Base-by-base conservation (phyloP, 495 filamentous ascomycete genomes). In the Trypethelium eluteriae region DNA sequence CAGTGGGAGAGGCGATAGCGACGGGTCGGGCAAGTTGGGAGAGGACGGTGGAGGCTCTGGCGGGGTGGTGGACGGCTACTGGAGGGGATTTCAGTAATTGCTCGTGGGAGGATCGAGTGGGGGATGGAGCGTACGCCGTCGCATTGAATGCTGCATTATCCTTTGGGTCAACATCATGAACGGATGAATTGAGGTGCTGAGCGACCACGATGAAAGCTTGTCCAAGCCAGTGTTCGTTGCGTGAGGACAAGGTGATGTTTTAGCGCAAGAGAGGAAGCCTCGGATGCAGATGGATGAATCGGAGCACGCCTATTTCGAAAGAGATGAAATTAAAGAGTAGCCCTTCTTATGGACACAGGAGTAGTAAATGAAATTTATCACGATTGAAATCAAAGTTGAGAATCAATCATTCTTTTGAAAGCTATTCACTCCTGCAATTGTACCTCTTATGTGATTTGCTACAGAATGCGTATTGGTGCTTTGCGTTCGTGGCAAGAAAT, bases 111-210 rank as follows among this genome's bases (percentile, higher is more conserved):
- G 53, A 9, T 3, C 5, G 36, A 59, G 34, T 36, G 32, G 32
- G 14, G 34, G 53, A 18, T 59, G 10, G 3, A 10, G 81, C 83
- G 66, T 88, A 89, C 88, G 78, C 80, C 86, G 83, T 80, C 86
- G 85, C 78, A 88, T 77, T 74, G 85, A 85, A 74, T 85, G 84
- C 74, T 89, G 81, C 62, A 81, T 81, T 75, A 85, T 77, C 80
- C 87, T 84, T 73, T 88, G 86, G 69, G 84, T 82, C 74, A 85
- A 79, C 87, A 91, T 91, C 39, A 62, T 84, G 78, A 73, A 61
- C 3, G 39, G 63, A 64, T 34, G 34, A 36, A 6, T 67, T 36
- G 18, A 4, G 50, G 67, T 10, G 49, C 18, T 53, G 49, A 18
- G 5, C 5, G 49, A 53, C 2, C 49, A 25, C 49, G 49, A 53